Base-by-base conservation (phyloP, 2,329 filamentous ascomycete species). In the Ramichloridium luteum region DNA sequence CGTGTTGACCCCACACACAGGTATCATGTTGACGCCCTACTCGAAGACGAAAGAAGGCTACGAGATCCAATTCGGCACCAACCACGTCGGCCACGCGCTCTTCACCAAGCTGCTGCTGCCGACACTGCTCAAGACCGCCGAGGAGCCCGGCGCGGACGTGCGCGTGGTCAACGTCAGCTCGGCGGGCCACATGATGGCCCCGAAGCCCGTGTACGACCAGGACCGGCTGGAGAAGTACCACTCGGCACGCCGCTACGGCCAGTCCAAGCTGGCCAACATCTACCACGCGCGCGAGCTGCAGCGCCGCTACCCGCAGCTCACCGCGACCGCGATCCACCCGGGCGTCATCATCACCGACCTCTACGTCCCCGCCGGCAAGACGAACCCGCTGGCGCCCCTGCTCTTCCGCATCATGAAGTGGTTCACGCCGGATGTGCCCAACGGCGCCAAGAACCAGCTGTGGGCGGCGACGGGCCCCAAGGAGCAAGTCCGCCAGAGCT, bases 261-360 rank as follows among this genome's bases (percentile, higher is more conserved):
- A 74, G 11, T 64, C 66, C 18, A 80, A 80, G 50, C 61, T 80
- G 4, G 71, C 73, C 0, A 53, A 49, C 2, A 67, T 80, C 13
- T 50, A 80, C 5, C 75, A 77, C 46, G 57, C 70, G 0, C 64
- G 67, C 6, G 78, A 74, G 36, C 64, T 80, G 12, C 55, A 64
- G 9, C 59, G 62, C 9, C 67, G 76, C 31, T 54, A 73, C 25
- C 69, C 72, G 0, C 71, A 70, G 4, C 63, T 80, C 25, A 54
- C 78, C 10, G 66, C 68, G 45, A 79, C 79, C 40, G 66, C 69
- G 0, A 64, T 68, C 1, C 74, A 80, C 33, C 75, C 76, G 0
- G 75, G 76, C 0, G 64, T 80, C 13, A 74, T 79, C 14, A 67
- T 72, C 30, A 77, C 73, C 1, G 67, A 69, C 38, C 67, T 71